phyloP scores from a whole-genome alignment of 345 rosid species.

The Kernera saxatilis region DNA sequence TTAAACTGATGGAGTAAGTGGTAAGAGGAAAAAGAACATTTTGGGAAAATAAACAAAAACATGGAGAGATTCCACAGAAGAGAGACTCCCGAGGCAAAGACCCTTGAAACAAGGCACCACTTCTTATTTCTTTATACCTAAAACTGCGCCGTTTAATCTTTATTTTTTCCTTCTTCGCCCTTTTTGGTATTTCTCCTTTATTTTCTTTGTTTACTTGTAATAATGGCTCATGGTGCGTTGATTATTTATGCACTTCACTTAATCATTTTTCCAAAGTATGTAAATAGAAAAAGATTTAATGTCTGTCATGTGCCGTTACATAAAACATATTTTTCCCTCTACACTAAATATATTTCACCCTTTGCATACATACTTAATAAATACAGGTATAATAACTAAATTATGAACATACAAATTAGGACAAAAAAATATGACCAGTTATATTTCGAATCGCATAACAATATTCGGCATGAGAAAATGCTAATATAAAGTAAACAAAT shows the following conservation, averaged over 20 bases:
- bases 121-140: constrained; percentile 15
- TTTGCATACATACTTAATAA: not conserved
- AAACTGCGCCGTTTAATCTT: constrained; percentile 31
- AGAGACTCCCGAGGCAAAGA: constrained; percentile 38
- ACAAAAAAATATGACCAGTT: not conserved
- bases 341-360: constrained; percentile 4
- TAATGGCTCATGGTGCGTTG: constrained; percentile 27
- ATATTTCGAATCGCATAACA: not conserved
- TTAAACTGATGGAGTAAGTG: constrained; percentile 4
- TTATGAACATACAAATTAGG: not conserved
- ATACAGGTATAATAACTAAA: not conserved
- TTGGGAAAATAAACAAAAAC: constrained; percentile 35
- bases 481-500: not conserved
- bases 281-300: not conserved
- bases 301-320: constrained; percentile 6
- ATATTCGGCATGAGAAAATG: not conserved
- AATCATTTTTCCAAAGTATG: constrained; percentile 1
- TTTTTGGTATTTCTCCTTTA: constrained; percentile 11
- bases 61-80: constrained; percentile 31
- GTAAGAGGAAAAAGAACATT: constrained; percentile 28
- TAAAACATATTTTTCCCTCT: not conserved
- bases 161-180: not conserved
- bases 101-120: constrained; percentile 36
- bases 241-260: constrained; percentile 12
- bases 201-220: constrained; percentile 20